Percentiles rank a stretch among this genome's conserved stretches.
phyloP scores from a whole-genome alignment of 1,284 basidiomycete genomes.

The Rhodotorula sp. region DNA sequence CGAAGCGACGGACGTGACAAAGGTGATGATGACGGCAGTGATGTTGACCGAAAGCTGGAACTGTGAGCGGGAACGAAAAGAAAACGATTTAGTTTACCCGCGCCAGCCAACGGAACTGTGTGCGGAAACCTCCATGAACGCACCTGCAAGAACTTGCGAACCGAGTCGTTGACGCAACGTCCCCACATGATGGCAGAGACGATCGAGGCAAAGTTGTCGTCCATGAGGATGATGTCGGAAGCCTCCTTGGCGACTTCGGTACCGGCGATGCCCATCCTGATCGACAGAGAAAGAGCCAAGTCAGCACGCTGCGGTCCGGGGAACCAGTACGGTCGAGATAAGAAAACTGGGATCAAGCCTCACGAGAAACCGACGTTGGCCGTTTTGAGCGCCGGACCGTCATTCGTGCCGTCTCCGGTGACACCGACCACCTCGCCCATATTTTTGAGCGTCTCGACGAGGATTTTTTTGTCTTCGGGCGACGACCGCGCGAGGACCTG shows the following conservation, averaged over 20 bases:
- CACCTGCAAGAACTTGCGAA: constrained; percentile 88
- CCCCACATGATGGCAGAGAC: constrained; percentile 99
- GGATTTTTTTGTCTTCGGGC: constrained; percentile 91
- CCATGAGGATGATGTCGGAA: constrained; percentile 96
- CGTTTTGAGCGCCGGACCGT: constrained; percentile 93
- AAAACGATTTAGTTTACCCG: too few species aligned
- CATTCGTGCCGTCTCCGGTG: constrained; percentile 97
- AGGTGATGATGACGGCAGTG: constrained; percentile 91
- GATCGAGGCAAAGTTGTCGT: constrained; percentile 92
- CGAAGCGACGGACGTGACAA: constrained; percentile 83
- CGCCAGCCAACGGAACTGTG: too few species aligned
- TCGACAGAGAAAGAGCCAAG: constrained; percentile 6
- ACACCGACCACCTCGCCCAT: constrained; percentile 92
- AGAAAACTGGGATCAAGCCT: background rate
- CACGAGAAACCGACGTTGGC: constrained; percentile 85
- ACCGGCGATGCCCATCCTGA: constrained; percentile 89
- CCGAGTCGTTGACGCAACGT: constrained; percentile 94
- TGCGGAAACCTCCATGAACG: too few species aligned
- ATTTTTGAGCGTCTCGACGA: constrained; percentile 82
- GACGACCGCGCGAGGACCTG: constrained; percentile 84
- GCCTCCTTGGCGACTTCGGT: constrained; percentile 99
- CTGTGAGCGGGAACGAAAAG: background rate
- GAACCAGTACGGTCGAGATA: background rate
- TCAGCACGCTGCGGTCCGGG: background rate
- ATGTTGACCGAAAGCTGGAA: constrained; percentile 98